A percentile compares a stretch with the other conserved stretches of the same genome.
These are phyloP conservation scores for Boletus holoroseus DNA, from an alignment of 1,284 basidiomycete genomes.

Conservation along the genomic window DNA sequence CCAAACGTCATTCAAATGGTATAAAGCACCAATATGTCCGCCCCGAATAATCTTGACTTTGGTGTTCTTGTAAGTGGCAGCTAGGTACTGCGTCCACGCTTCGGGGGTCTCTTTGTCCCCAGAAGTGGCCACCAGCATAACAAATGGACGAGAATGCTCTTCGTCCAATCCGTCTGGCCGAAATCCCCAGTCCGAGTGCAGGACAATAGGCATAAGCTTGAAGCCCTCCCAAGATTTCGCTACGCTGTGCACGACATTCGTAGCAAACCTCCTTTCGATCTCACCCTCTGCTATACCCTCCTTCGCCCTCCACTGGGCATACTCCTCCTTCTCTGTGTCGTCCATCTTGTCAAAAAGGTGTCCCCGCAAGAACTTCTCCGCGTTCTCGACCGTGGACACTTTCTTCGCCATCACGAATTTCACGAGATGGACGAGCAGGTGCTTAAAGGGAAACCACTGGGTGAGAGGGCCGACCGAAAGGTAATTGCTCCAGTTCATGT, in stretches of 20 bases:
- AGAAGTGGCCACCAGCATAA: conserved; percentile 41
- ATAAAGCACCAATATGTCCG: conserved; percentile 43
- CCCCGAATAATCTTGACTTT: conserved; percentile 39
- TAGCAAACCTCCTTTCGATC: conserved; percentile 39
- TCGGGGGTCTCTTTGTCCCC: conserved; percentile 37
- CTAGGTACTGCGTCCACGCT: conserved; percentile 45
- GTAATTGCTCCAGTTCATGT: conserved; percentile 44
- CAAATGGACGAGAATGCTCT: conserved; percentile 40
- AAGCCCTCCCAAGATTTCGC: conserved; percentile 50
- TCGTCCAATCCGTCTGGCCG: conserved; percentile 40
- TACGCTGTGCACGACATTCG: conserved; percentile 44
- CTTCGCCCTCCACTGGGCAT: conserved; percentile 40
- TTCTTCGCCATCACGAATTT: conserved; percentile 33
- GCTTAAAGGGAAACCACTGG: conserved; percentile 39
- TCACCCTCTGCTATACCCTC: conserved; percentile 40
- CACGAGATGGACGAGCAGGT: conserved; percentile 33
- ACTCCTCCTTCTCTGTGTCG: conserved; percentile 38
- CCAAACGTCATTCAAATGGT: conserved; percentile 43
- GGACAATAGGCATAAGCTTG: conserved; percentile 38
- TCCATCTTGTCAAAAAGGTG: conserved; percentile 40
- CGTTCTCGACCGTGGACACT: conserved; percentile 38
- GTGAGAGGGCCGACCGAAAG: conserved; percentile 43
- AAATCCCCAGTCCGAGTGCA: conserved; percentile 54
- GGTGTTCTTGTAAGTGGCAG: conserved; percentile 38
- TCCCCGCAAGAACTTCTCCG: conserved; percentile 38